Conservation (phyloP, 2,329 filamentous ascomycete species). For the Seiridium cupressi region DNA sequence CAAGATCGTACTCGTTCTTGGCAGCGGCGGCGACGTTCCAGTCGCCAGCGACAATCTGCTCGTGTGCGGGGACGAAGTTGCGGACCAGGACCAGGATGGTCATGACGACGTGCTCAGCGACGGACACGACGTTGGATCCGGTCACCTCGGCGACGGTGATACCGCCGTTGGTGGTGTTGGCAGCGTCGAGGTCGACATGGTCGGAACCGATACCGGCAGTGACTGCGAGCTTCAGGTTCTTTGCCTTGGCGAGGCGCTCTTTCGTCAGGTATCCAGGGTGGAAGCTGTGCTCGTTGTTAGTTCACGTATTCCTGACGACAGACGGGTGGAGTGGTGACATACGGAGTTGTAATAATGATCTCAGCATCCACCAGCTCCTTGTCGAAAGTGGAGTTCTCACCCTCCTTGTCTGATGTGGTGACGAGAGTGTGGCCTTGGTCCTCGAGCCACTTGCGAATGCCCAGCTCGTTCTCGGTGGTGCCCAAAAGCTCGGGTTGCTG, state of each 20-base stretch:
- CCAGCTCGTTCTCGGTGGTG: conserved; percentile 97
- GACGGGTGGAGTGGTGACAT: conserved; percentile 26
- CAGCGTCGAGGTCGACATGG: conserved; percentile 94
- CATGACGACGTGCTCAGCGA: conserved; percentile 99
- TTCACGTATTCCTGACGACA: background rate
- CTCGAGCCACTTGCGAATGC: conserved; percentile 96
- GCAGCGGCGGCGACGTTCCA: conserved; percentile 96
- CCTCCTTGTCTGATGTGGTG: conserved; percentile 97
- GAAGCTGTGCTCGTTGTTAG: conserved; percentile 60
- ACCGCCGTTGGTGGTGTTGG: conserved; percentile 98
- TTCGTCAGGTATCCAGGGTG: conserved; percentile 97
- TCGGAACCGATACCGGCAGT: conserved; percentile 98
- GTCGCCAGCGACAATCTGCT: conserved; percentile 83
- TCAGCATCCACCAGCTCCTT: conserved; percentile 95
- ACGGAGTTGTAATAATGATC: conserved; percentile 99
- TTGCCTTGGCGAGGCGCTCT: conserved; percentile 94
- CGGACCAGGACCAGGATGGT: conserved; percentile 94
- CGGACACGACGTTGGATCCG: conserved; percentile 96
- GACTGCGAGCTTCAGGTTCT: conserved; percentile 97
- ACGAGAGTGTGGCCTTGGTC: conserved; percentile 94
- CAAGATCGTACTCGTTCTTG: conserved; percentile 98
- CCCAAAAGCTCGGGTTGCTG: conserved; percentile 80
- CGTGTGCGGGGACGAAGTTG: conserved; percentile 98
- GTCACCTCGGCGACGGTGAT: conserved; percentile 97
- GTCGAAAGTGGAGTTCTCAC: conserved; percentile 89